Evolutionary conservation across 2,329 filamentous ascomycete species (phyloP), one percentile per base, ranked within the genome.

Genomic region (Pseudogymnoascus sp.): DNA sequence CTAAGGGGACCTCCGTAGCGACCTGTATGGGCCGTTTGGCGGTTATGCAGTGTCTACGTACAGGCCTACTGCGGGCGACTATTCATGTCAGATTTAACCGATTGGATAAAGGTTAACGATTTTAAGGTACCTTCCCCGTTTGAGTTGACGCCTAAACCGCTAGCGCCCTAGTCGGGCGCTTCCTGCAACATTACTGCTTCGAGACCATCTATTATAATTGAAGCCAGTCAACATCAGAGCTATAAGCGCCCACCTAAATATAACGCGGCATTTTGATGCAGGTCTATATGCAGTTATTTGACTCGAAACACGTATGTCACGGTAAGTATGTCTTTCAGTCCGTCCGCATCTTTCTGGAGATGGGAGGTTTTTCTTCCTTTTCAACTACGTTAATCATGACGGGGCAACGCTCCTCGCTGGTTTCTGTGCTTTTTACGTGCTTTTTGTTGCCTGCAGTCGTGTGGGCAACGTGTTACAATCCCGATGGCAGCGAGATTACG

Each of bases 401-500:
- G 44, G 26, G 26, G 26, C 44, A 33, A 10, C 26, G 44, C 13
- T 33, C 26, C 44, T 17, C 9, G 15, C 9, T 17, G 6, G 26
- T 33, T 54, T 54, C n/a, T 11, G 29, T 33, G n/a, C n/a, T 54
- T 54, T 31, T 33, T 33, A 6, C 44, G 2, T 54, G 13, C 26
- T 10, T 54, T 11, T 31, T 54, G 26, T 10, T 54, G 8, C 44
- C 44, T 33, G 8, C n/a, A 54, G 15, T 31, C 17, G 44, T 33
- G 26, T 29, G n/a, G 26, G 44, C 44, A 11, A 17, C 59, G 5
- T 60, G 59, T 4, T 60, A 60, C 29, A 47, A 41, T 10, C 59
- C 59, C 1, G 47, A 60, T 60, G 59, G 59, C 17, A 60, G 39
- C 39, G 5, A 50, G 47, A 36, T 60, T 13, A 54, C 15, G 10